Base-by-base conservation (phyloP, 495 filamentous ascomycete species). In the Alectoria sarmentosa region DNA sequence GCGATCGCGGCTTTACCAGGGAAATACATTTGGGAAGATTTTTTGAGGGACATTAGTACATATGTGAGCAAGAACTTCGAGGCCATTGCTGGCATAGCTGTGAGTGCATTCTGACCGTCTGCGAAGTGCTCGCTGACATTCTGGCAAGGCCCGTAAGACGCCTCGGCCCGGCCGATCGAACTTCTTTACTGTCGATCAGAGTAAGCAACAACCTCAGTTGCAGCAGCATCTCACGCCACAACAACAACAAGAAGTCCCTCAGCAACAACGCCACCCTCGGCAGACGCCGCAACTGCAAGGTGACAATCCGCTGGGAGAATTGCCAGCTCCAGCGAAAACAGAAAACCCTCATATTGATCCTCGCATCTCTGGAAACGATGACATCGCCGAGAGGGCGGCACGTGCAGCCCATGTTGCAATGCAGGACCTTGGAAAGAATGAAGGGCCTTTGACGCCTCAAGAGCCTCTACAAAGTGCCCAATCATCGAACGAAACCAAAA, bases 11-110 rank as follows among this genome's bases (percentile, higher is more conserved):
- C 78, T 26, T 75, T 96, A 34, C 85, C 84, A 2, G 86, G 89
- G 65, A 89, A 90, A 69, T 95, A 90, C 69, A 83, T 88, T n/a
- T 87, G 88, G 80, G 85, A 87, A 46, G 88, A 89, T 38, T 92
- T 96, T 65, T 76, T 93, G 15, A 81, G 86, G 37, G 85, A 86
- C 62, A 76, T 96, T 7, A 89, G 86, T 70, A 79, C 75, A 23
- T 92, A 91, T 73, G 80, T 96, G 54, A 88, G 84, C 62, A 86
- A 90, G 66, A 88, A 91, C 63, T 85, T 90, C 62, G 84, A 86
- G 63, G 73, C 77, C 6, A 86, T 91, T 48, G 84, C 84, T 62
- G 77, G 75, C 13, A 75, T 77, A 70, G 75, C 79, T 71, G 83
- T 85, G 68, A 72, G 74, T 69, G 58, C 38, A 23, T 46, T n/a